phyloP scores from a whole-genome alignment of 371 early-diverging fungal genomes.

The Mortierella sp. region DNA sequence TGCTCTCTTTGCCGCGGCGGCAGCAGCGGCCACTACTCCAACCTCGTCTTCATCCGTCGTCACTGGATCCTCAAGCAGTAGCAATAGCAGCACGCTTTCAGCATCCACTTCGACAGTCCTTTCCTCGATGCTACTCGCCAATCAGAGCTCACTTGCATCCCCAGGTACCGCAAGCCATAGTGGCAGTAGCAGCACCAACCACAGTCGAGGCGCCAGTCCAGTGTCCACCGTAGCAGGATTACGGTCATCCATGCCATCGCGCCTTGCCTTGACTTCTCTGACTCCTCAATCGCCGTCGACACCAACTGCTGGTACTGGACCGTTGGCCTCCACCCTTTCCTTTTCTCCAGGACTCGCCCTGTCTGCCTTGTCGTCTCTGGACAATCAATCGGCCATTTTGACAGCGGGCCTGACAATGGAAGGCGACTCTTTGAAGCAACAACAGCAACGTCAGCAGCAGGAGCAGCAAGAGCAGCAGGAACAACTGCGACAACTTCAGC shows the following conservation, averaged over 20 bases:
- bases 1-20: slow-evolving; percentile 5
- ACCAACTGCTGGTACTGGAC: not conserved
- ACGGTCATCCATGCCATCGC: slow-evolving; percentile 18
- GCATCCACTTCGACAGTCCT: slow-evolving; percentile 35
- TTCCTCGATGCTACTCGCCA: slow-evolving; percentile 47
- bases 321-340: not conserved
- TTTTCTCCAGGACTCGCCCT: slow-evolving; percentile 7
- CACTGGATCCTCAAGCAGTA: slow-evolving; percentile 11
- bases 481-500: slow-evolving; percentile 8
- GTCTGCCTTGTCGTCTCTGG: not conserved
- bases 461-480: not conserved
- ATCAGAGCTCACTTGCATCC: slow-evolving; percentile 28
- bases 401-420: not conserved
- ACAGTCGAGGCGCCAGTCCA: slow-evolving; percentile 6
- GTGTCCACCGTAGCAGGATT: slow-evolving; percentile 12
- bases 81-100: not conserved
- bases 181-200: slow-evolving; percentile 4
- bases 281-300: slow-evolving; percentile 5
- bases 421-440: not conserved
- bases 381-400: not conserved
- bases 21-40: not conserved
- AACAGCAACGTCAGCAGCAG: not conserved
- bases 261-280: slow-evolving; percentile 16
- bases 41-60: slow-evolving; percentile 11
- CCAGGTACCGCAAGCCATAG: not conserved